These are phyloP conservation scores for Psilocybe tampanensis DNA, from an alignment of 768 basidiomycete genomes.

Conservation along the genomic window DNA sequence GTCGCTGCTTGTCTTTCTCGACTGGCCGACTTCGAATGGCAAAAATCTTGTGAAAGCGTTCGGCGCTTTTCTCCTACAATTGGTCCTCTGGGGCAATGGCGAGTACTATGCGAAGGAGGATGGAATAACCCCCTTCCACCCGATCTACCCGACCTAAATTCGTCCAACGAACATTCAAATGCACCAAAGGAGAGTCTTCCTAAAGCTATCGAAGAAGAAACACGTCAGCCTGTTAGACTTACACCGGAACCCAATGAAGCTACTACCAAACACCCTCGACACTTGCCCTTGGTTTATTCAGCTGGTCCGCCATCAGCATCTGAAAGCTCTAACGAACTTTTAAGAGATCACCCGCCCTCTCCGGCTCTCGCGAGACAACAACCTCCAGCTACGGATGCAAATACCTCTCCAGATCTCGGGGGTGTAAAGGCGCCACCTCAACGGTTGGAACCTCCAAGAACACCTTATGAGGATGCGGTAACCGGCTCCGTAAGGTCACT, in stretches of 20 bases:
- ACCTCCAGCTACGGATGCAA: not conserved
- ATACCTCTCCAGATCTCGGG: constrained; percentile 1
- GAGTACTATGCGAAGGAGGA: constrained; percentile 73
- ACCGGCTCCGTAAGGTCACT: constrained; percentile 66
- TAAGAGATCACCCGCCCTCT: constrained; percentile 11
- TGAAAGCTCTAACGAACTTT: constrained; percentile 15
- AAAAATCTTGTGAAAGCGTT: constrained; percentile 69
- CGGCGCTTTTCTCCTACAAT: constrained; percentile 67
- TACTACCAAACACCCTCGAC: constrained; percentile 4
- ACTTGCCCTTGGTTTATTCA: constrained; percentile 15
- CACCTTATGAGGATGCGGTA: constrained; percentile 39
- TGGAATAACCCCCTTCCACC: constrained; percentile 60
- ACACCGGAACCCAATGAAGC: constrained; percentile 12
- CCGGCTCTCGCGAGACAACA: constrained; percentile 11
- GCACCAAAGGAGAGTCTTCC: constrained; percentile 3
- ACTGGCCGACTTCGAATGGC: constrained; percentile 82
- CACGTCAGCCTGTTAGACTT: constrained; percentile 5
- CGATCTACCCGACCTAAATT: constrained; percentile 39
- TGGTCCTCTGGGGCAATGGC: constrained; percentile 74
- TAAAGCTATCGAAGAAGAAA: constrained; percentile 20
- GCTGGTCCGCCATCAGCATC: constrained; percentile 17
- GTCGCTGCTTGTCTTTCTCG: constrained; percentile 68
- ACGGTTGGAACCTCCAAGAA: constrained; percentile 37
- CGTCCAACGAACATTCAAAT: not conserved
- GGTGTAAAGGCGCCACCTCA: constrained; percentile 22